These are phyloP conservation scores for Ceratocystis papillata DNA, from an alignment of 2,329 filamentous ascomycete species.

Conservation along the genomic window DNA sequence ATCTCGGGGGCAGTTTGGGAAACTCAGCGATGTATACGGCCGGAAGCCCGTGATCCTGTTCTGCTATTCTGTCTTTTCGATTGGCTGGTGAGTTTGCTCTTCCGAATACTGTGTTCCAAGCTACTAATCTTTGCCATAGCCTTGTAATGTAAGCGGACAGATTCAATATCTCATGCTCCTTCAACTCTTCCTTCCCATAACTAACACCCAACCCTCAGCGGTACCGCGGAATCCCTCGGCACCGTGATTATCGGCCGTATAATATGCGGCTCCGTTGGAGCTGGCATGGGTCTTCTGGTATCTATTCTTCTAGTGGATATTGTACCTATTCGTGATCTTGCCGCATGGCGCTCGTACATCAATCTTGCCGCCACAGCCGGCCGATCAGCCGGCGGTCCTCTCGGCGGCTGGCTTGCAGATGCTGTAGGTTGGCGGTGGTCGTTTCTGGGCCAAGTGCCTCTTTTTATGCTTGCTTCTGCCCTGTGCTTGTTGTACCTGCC, in stretches of 20 bases:
- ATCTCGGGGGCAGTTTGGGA: constrained; percentile 27
- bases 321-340: constrained; percentile 43
- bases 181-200: background rate
- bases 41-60: constrained; percentile 28
- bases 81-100: constrained; percentile 27
- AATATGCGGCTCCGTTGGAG: constrained; percentile 42
- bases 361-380: constrained; percentile 44
- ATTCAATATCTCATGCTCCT: background rate
- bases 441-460: constrained; percentile 51
- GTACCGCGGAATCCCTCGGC: constrained; percentile 34
- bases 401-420: constrained; percentile 54
- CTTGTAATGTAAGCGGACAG: constrained; percentile 12
- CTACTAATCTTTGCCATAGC: constrained; percentile 1
- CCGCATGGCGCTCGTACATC: constrained; percentile 44
- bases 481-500: constrained; percentile 45
- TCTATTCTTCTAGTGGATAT: constrained; percentile 45
- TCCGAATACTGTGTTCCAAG: background rate
- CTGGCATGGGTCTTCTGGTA: constrained; percentile 42
- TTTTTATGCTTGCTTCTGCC: constrained; percentile 45
- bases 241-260: constrained; percentile 42
- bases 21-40: constrained; percentile 30
- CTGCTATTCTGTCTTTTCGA: constrained; percentile 29
- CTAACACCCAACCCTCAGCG: constrained; percentile 18
- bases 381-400: constrained; percentile 42
- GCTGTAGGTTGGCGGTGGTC: constrained; percentile 58